A percentile compares a stretch with the other conserved stretches of the same genome.
These are phyloP conservation scores for Puccinia horiana DNA, from an alignment of 1,284 basidiomycete genomes.

Conservation along the genomic window DNA sequence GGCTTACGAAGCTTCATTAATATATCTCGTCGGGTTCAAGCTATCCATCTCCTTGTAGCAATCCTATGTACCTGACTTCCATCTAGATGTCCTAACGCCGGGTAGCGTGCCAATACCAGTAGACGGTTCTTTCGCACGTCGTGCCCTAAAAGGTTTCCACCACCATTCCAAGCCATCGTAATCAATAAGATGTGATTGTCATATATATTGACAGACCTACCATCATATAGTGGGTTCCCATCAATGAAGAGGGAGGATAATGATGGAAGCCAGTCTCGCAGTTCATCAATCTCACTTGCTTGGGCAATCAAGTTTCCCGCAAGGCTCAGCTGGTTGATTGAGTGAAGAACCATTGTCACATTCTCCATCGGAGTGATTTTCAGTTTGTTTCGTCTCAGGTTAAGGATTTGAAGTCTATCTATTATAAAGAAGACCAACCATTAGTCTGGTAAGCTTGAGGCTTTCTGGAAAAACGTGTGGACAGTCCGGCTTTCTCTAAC, in stretches of 20 bases:
- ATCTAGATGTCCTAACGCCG: not conserved
- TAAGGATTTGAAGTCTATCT: constrained; percentile 19
- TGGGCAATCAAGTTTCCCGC: not conserved
- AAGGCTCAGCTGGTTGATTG: constrained; percentile 13
- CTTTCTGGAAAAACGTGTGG: not conserved
- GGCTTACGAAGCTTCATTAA: not conserved
- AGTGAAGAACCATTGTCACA: not conserved
- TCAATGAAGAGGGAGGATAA: constrained; percentile 16
- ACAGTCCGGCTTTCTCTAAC: not conserved
- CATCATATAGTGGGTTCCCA: constrained; percentile 9
- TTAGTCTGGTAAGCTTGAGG: not conserved
- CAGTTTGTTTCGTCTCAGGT: constrained; percentile 8
- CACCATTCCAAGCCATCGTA: not conserved
- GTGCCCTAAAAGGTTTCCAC: not conserved
- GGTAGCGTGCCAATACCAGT: constrained; percentile 1
- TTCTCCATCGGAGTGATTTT: not conserved
- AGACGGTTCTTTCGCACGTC: not conserved
- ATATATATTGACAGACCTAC: not conserved
- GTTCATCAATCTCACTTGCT: constrained; percentile 1
- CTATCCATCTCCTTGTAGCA: not conserved
- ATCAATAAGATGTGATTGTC: not conserved
- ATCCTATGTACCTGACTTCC: constrained; percentile 13
- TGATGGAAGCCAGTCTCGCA: not conserved
- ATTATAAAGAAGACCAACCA: not conserved
- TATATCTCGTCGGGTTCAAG: not conserved